Evolutionary conservation across 2,329 filamentous ascomycete genomes (phyloP), one percentile per base, ranked within the genome.

Genomic region (Pseudogymnoascus sp.): DNA sequence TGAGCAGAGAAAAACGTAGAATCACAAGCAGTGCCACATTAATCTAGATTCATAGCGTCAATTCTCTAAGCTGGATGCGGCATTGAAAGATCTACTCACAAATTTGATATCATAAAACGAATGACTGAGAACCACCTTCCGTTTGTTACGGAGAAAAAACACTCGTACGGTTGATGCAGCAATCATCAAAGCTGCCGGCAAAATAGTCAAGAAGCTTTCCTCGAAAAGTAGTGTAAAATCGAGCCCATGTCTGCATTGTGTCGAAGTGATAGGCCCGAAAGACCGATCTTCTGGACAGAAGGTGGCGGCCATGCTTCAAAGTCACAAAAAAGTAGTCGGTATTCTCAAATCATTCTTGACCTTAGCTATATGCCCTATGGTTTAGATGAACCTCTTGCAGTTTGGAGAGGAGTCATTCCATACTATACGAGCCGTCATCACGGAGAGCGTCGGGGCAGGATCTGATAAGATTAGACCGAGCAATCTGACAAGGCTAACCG

Each of bases 171-270:
- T 8, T 3, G 47, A 54, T 12, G 47, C 47, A 54, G 30, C 18
- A 4, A 54, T 54, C 47, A 54, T 54, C n/a, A 33, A 54, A 18
- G n/a, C 47, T 33, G 47, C 47, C 3, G 47, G 47, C 28, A 54
- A 33, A 54, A 54, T 54, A 54, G 47, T 54, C n/a, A 54, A 33
- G 12, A 54, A 54, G 5, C 47, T 54, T 54, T 54, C 47, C 47
- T 54, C 25, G 6, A 54, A 54, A 12, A 54, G 47, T 12, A 54
- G 28, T 18, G 47, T 54, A 7, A 54, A 54, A 54, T 54, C 47
- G 25, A 54, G 47, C 7, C 47, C 47, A 33, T 54, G 47, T 54
- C 47, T 54, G 28, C 47, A 54, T 12, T 54, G 47, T 54, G 12
- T 16, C 9, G 47, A 54, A 4, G 47, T 54, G 28, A 14, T 33